Percentiles rank a stretch among this genome's conserved stretches.
These are phyloP conservation scores for Eleusine indica DNA, from an alignment of 176 grass and related monocot genomes.

Conservation along the genomic window DNA sequence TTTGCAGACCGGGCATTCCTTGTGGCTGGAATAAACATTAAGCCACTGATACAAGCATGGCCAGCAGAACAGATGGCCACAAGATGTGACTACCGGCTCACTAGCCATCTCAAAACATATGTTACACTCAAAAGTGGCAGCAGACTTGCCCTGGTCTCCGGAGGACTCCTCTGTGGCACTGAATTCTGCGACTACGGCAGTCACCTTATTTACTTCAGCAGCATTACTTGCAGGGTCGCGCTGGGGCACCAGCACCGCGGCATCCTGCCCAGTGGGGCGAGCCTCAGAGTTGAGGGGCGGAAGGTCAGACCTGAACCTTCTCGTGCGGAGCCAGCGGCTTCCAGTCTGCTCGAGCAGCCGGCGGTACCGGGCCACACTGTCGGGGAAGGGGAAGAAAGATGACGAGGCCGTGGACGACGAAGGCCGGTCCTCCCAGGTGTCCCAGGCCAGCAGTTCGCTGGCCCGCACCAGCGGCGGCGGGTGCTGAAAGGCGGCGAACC, in stretches of 20 bases:
- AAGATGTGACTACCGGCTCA: slow-evolving; percentile 96
- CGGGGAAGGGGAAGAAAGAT: slow-evolving; percentile 44
- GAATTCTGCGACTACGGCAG: slow-evolving; percentile 43
- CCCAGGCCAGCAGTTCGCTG: slow-evolving; percentile 45
- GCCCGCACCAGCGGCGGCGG: slow-evolving; percentile 45
- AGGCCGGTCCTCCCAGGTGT: slow-evolving; percentile 41
- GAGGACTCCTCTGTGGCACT: slow-evolving; percentile 47
- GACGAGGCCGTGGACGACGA: slow-evolving; percentile 65
- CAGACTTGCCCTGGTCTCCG: slow-evolving; percentile 54
- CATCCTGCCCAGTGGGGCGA: slow-evolving; percentile 40
- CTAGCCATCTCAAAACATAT: slow-evolving; percentile 95
- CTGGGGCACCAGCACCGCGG: slow-evolving; percentile 35
- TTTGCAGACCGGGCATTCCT: slow-evolving; percentile 98
- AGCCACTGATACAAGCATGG: slow-evolving; percentile 96
- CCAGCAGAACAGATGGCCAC: slow-evolving; percentile 98
- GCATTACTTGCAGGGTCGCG: slow-evolving; percentile 41
- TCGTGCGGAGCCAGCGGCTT: slow-evolving; percentile 50
- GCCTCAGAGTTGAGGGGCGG: slow-evolving; percentile 47
- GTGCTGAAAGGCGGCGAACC: slow-evolving; percentile 50
- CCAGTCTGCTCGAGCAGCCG: slow-evolving; percentile 64
- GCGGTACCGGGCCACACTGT: slow-evolving; percentile 46
- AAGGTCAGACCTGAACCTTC: slow-evolving; percentile 81
- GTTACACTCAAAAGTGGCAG: slow-evolving; percentile 85
- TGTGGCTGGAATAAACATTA: slow-evolving; percentile 87
- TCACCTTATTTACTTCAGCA: slow-evolving; percentile 46